phyloP scores from a whole-genome alignment of 805 yeast species.

The Schizosaccharomyces octosporus region DNA sequence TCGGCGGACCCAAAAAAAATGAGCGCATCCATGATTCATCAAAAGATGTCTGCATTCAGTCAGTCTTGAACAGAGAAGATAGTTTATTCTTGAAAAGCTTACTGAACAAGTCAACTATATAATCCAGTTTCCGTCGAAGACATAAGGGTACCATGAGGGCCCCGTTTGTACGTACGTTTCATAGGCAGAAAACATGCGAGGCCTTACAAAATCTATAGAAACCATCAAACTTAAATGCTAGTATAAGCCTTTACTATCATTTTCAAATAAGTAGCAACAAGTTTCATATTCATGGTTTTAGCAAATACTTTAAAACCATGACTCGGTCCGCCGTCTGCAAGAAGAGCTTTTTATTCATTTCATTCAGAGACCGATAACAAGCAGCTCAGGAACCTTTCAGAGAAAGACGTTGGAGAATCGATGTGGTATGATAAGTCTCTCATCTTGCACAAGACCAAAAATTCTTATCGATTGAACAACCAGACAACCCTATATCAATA shows the following conservation, averaged over 20 bases:
- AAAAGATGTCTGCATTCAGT: constrained; percentile 6
- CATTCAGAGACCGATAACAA: constrained; percentile 30
- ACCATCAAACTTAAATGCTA: no score
- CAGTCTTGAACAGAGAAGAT: no score
- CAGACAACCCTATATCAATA: constrained; percentile 20
- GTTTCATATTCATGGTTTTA: constrained; percentile 29
- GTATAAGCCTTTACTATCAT: no score
- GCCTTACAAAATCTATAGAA: no score
- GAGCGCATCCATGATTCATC: constrained; percentile 5
- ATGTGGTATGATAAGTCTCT: constrained; percentile 67
- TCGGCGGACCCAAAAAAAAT: constrained; percentile 8
- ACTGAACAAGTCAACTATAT: no score
- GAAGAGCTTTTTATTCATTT: constrained; percentile 47
- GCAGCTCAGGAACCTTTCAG: constrained; percentile 81
- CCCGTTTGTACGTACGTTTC: no score
- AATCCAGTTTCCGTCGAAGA: no score
- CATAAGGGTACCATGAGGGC: no score
- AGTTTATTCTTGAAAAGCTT: no score
- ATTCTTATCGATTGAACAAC: constrained; percentile 38
- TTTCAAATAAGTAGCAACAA: no score
- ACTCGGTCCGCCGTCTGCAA: constrained; percentile 41
- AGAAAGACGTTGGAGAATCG: constrained; percentile 55
- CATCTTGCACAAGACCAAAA: constrained; percentile 49
- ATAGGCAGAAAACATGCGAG: no score
- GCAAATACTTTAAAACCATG: constrained; percentile 36